Percentiles rank a stretch among this genome's conserved stretches.
Conservation (phyloP, 257 asterid species). For the Solanum megistacrolobum region DNA sequence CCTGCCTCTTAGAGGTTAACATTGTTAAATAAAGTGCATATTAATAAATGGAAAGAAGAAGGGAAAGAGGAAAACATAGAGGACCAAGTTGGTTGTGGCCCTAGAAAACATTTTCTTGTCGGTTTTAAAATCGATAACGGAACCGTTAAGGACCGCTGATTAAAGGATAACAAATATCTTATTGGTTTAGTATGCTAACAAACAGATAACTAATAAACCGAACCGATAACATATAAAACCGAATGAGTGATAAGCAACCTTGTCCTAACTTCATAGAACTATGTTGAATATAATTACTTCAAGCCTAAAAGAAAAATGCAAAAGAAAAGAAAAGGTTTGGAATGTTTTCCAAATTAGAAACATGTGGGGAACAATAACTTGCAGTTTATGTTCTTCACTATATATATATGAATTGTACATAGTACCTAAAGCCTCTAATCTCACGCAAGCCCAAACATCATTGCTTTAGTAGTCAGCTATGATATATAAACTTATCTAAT, state of each 20-base stretch:
- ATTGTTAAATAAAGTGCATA: neutral
- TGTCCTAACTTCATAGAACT: neutral
- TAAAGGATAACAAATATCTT: neutral
- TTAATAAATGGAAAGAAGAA: neutral
- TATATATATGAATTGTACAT: neutral
- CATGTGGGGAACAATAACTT: neutral
- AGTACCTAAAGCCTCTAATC: neutral
- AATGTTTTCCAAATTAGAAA: neutral
- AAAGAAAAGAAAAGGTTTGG: neutral
- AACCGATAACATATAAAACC: neutral
- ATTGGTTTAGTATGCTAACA: neutral
- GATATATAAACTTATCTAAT: neutral
- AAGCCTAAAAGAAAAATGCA: neutral
- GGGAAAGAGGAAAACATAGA: neutral
- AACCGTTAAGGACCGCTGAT: neutral
- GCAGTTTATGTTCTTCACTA: neutral
- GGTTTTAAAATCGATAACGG: neutral
- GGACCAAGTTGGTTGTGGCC: neutral
- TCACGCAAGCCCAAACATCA: neutral
- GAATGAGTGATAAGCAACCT: neutral
- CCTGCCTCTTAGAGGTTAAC: neutral
- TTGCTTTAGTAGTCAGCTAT: neutral
- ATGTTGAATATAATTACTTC: neutral
- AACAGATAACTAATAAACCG: neutral
- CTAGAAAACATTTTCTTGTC: neutral